These are phyloP conservation scores for Boletus eberwhitei DNA, from an alignment of 768 basidiomycete genomes.

Conservation along the genomic window DNA sequence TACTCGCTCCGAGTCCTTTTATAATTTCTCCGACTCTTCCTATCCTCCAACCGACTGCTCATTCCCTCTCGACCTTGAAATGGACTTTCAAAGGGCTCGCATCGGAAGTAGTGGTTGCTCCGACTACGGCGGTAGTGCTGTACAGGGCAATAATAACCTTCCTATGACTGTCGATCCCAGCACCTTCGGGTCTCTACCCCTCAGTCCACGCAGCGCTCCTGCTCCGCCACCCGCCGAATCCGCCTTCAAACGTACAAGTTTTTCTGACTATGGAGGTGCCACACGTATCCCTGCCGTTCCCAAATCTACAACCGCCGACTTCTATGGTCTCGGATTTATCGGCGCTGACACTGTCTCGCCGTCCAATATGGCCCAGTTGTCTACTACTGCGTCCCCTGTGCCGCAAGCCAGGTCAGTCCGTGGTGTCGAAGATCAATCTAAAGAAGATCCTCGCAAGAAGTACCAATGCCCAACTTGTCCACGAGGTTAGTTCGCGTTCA, in stretches of 20 bases:
- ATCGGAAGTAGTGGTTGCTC: slow-evolving; percentile 46
- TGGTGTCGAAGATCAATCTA: slow-evolving; percentile 41
- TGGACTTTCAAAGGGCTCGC: slow-evolving; percentile 65
- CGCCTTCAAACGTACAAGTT: slow-evolving; percentile 46
- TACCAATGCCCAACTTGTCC: slow-evolving; percentile 76
- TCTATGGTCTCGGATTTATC: slow-evolving; percentile 36
- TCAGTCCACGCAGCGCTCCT: slow-evolving; percentile 53
- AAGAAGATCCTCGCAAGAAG: slow-evolving; percentile 70
- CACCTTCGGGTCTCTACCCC: slow-evolving; percentile 56
- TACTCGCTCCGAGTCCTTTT: slow-evolving; percentile 65
- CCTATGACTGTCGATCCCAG: slow-evolving; percentile 49
- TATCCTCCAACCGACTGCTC: slow-evolving; percentile 50
- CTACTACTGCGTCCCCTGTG: slow-evolving; percentile 41
- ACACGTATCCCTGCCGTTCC: slow-evolving; percentile 46
- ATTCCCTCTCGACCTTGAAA: slow-evolving; percentile 64
- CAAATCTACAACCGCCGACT: slow-evolving; percentile 49
- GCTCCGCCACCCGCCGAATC: slow-evolving; percentile 30
- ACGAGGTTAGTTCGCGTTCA: slow-evolving; percentile 46
- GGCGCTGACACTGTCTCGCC: slow-evolving; percentile 50
- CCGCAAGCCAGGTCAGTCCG: slow-evolving; percentile 38
- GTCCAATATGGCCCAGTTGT: slow-evolving; percentile 49
- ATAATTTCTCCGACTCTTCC: slow-evolving; percentile 57
- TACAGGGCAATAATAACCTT: slow-evolving; percentile 37
- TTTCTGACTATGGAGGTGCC: slow-evolving; percentile 63
- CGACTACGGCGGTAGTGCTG: slow-evolving; percentile 48